phyloP scores from a whole-genome alignment of 208 protist genomes.

The Wallacemonas sp. region DNA sequence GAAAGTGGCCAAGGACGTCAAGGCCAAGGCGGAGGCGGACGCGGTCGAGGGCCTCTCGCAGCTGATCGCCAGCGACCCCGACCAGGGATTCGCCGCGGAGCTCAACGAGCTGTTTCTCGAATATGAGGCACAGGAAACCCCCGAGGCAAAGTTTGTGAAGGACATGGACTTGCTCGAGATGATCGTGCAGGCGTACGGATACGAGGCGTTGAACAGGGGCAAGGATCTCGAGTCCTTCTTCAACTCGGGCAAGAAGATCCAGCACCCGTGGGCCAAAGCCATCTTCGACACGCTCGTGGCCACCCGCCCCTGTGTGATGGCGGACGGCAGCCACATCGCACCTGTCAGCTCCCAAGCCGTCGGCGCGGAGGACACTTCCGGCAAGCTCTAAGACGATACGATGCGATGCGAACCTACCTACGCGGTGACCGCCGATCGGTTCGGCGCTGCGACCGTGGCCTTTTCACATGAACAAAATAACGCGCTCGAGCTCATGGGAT shows the following conservation, averaged over 20 bases:
- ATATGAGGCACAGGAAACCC: conserved; percentile 85
- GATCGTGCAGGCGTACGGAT: conserved; percentile 89
- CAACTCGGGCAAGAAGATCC: conserved; percentile 60
- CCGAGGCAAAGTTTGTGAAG: conserved; percentile 87
- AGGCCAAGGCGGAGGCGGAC: conserved; percentile 61
- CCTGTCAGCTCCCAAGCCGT: background rate
- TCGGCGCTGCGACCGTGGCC: too few relatives aligned
- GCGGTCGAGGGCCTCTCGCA: conserved; percentile 58
- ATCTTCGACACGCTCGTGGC: conserved; percentile 67
- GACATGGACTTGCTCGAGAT: conserved; percentile 94
- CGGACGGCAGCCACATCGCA: conserved; percentile 10
- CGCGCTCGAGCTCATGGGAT: too few relatives aligned
- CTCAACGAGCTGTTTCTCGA: conserved; percentile 75
- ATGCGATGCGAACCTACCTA: too few relatives aligned
- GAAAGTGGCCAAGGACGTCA: conserved; percentile 83
- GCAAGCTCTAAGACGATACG: too few relatives aligned
- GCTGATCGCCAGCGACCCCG: conserved; percentile 29
- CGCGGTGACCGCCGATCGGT: too few relatives aligned
- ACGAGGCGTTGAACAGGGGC: conserved; percentile 70
- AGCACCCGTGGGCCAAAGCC: conserved; percentile 72
- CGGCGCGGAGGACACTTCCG: background rate
- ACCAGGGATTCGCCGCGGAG: conserved; percentile 50
- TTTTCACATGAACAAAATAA: too few relatives aligned
- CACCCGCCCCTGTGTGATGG: conserved; percentile 37
- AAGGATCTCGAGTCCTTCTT: conserved; percentile 85